Conservation (phyloP, 495 filamentous ascomycete species). For the Penicillium argentinense region DNA sequence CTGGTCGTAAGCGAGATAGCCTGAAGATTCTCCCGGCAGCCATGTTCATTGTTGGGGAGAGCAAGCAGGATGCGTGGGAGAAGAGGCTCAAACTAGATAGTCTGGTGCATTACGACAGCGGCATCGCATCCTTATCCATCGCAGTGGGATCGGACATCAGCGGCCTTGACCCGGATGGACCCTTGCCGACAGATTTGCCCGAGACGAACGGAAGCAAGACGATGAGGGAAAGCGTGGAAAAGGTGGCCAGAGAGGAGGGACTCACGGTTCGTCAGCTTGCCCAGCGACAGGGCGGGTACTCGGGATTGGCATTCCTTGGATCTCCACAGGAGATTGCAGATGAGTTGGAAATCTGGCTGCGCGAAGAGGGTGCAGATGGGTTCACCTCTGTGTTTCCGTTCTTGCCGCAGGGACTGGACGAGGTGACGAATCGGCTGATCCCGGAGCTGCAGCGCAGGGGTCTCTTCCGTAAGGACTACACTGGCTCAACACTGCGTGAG, state of each 20-base stretch:
- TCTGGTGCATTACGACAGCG: constrained; percentile 55
- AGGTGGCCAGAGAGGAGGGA: constrained; percentile 42
- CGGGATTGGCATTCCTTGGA: constrained; percentile 53
- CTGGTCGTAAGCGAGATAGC: constrained; percentile 41
- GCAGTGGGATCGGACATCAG: constrained; percentile 47
- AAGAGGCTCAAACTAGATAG: constrained; percentile 53
- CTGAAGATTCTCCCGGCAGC: constrained; percentile 56
- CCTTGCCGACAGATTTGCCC: constrained; percentile 47
- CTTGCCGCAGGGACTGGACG: constrained; percentile 52
- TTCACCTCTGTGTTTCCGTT: constrained; percentile 52
- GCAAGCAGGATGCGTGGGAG: constrained; percentile 44
- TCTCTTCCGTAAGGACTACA: constrained; percentile 49
- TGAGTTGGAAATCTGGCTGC: constrained; percentile 49
- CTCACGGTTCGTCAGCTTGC: constrained; percentile 52
- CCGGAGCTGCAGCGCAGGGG: constrained; percentile 53
- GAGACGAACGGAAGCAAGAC: constrained; percentile 57
- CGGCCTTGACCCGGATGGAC: constrained; percentile 47
- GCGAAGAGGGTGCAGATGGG: constrained; percentile 45
- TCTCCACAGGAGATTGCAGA: constrained; percentile 49
- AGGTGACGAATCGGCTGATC: constrained; percentile 45
- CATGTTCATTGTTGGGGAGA: constrained; percentile 44
- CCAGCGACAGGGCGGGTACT: constrained; percentile 50
- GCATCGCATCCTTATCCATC: constrained; percentile 54
- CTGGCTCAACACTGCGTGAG: constrained; percentile 43
- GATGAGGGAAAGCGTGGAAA: constrained; percentile 39